Conservation (phyloP, 2,329 filamentous ascomycete genomes). For the Colletotrichum sp. region DNA sequence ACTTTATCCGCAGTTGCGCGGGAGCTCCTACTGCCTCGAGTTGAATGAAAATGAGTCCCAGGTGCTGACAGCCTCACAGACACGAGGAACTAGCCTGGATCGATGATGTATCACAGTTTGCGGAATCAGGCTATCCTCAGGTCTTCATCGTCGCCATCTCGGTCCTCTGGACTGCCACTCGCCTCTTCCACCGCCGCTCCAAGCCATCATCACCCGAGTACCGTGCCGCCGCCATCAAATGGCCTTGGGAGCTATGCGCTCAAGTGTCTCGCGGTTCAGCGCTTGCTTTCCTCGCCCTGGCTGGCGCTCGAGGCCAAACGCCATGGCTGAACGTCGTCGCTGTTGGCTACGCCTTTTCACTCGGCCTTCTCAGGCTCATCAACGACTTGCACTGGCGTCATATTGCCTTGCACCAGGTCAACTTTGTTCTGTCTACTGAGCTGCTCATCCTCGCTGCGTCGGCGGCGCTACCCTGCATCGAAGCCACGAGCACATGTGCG, state of each 20-base stretch:
- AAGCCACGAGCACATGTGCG: constrained; percentile 36
- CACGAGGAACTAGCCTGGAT: constrained; percentile 38
- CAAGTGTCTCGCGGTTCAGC: constrained; percentile 45
- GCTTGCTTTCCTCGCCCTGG: constrained; percentile 42
- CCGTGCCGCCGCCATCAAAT: constrained; percentile 43
- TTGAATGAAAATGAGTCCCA: neutral
- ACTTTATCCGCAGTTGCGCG: neutral
- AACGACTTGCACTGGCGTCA: constrained; percentile 50
- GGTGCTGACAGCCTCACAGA: neutral
- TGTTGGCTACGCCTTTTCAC: constrained; percentile 44
- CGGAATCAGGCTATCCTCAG: constrained; percentile 47
- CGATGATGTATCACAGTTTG: constrained; percentile 38
- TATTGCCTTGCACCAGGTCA: constrained; percentile 53
- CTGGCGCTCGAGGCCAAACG: constrained; percentile 35
- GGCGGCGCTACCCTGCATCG: constrained; percentile 49
- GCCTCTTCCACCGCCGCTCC: constrained; percentile 35
- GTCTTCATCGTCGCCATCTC: constrained; percentile 41
- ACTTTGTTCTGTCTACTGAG: constrained; percentile 44
- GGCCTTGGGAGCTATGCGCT: constrained; percentile 47
- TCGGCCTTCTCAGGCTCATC: constrained; percentile 49
- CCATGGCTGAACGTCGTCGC: constrained; percentile 41
- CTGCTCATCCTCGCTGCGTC: constrained; percentile 40
- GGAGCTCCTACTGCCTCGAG: neutral
- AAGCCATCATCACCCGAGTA: constrained; percentile 29
- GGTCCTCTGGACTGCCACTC: constrained; percentile 36